Percentiles rank a stretch among this genome's conserved stretches.
phyloP scores from a whole-genome alignment of 805 yeast species.

The Ogataea salicorniae region DNA sequence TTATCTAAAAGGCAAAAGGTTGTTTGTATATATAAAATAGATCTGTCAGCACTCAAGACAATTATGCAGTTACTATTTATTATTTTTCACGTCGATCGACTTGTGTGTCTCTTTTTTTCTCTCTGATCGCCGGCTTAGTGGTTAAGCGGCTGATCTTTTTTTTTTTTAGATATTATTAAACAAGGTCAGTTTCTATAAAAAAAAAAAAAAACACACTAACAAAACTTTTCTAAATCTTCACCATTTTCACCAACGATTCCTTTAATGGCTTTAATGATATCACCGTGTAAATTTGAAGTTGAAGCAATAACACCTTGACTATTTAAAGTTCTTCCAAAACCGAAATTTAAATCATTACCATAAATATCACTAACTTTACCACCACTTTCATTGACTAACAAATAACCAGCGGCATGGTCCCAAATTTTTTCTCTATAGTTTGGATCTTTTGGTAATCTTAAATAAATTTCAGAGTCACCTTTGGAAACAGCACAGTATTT shows the following conservation, averaged over 20 bases:
- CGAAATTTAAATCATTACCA: conserved; percentile 73
- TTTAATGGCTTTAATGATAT: conserved; percentile 47
- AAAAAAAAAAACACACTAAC: conserved; percentile 3
- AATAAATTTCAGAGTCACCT: conserved; percentile 89
- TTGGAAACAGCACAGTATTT: conserved; percentile 87
- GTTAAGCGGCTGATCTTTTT: no score
- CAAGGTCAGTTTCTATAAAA: background rate
- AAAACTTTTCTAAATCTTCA: conserved; percentile 25
- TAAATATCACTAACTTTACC: conserved; percentile 84
- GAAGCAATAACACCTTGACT: conserved; percentile 96
- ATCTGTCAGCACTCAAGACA: no score
- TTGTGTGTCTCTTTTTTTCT: no score
- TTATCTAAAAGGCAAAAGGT: no score
- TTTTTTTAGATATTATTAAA: no score
- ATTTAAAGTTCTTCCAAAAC: conserved; percentile 72
- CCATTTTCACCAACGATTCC: conserved; percentile 31
- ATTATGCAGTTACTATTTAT: no score
- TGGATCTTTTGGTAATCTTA: conserved; percentile 76
- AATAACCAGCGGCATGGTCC: conserved; percentile 98
- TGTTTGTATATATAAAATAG: no score
- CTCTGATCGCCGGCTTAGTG: no score
- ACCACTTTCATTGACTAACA: conserved; percentile 84
- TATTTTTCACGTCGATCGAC: no score
- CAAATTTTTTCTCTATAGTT: conserved; percentile 89
- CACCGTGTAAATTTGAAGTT: conserved; percentile 39